These are phyloP conservation scores for Peronospora tabacina DNA, from an alignment of 352 stramenopile species.

Conservation along the genomic window DNA sequence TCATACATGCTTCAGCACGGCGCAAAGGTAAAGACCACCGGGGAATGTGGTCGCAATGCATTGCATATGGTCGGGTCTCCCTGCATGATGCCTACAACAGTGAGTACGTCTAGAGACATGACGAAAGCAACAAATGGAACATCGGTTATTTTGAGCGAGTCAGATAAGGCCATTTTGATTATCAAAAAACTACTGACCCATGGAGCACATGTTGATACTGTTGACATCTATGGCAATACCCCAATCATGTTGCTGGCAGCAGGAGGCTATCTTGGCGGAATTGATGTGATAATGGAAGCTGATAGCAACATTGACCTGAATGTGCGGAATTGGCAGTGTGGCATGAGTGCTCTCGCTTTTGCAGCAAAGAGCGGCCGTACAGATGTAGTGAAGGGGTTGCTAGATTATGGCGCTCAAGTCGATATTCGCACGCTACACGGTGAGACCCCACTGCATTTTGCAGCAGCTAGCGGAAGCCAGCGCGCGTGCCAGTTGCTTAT, in stretches of 20 bases:
- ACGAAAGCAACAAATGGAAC: constrained; percentile 20
- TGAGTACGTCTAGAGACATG: constrained; percentile 25
- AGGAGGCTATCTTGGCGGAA: constrained; percentile 57
- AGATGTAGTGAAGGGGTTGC: constrained; percentile 69
- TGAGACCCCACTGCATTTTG: constrained; percentile 76
- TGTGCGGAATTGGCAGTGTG: constrained; percentile 71
- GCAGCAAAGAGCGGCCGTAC: constrained; percentile 55
- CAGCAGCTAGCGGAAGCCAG: constrained; percentile 50
- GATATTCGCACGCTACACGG: constrained; percentile 59
- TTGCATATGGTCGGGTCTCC: constrained; percentile 75
- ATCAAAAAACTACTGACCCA: constrained; percentile 79
- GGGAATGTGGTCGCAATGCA: constrained; percentile 57
- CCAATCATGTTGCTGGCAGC: constrained; percentile 72
- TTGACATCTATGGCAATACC: constrained; percentile 81
- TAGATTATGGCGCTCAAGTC: constrained; percentile 71
- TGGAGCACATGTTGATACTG: constrained; percentile 48
- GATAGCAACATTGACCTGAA: constrained; percentile 67
- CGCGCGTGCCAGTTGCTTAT: constrained; percentile 61
- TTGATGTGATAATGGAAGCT: constrained; percentile 69
- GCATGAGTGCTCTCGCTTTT: constrained; percentile 66
- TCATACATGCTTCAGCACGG: constrained; percentile 84
- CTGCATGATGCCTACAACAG: constrained; percentile 47
- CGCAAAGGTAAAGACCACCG: constrained; percentile 67
- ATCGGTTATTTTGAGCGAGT: constrained; percentile 28
- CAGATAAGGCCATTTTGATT: constrained; percentile 66